These are phyloP conservation scores for Leucoagaricus sp. DNA, from an alignment of 1,284 basidiomycete genomes.

Conservation along the genomic window DNA sequence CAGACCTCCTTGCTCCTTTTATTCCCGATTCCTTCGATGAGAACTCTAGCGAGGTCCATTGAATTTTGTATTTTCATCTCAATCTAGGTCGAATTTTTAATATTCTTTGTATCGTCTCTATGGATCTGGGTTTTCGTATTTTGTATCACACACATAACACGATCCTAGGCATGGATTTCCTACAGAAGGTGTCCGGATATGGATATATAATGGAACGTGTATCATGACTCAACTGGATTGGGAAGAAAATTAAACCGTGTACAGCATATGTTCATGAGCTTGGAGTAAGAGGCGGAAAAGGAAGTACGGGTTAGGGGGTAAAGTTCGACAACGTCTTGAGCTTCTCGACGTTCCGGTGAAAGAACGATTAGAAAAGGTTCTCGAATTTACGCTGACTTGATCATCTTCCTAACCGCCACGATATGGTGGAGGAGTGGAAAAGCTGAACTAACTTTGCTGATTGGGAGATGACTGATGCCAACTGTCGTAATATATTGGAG, in stretches of 20 bases:
- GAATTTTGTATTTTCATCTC: no score
- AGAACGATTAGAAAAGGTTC: neutral
- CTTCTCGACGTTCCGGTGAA: neutral
- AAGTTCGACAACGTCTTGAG: neutral
- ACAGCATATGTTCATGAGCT: no score
- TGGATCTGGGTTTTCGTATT: no score
- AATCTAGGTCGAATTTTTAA: no score
- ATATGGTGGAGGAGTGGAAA: slow-evolving; percentile 2
- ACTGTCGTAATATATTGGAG: slow-evolving; percentile 3
- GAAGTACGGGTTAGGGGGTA: neutral
- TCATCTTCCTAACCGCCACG: neutral
- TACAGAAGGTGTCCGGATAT: no score
- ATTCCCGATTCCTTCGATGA: no score
- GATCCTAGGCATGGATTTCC: no score
- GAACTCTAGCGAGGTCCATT: no score
- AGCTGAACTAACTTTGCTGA: neutral
- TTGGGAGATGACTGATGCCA: neutral
- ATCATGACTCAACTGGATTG: neutral
- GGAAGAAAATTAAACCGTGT: neutral
- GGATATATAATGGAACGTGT: neutral
- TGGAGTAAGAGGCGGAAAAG: no score
- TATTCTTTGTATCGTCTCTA: no score
- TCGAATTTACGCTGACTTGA: neutral
- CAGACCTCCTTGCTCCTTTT: no score
- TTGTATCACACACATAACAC: no score